These are phyloP conservation scores for Endothia cerciana DNA, from an alignment of 2,329 filamentous ascomycete species.

Conservation along the genomic window DNA sequence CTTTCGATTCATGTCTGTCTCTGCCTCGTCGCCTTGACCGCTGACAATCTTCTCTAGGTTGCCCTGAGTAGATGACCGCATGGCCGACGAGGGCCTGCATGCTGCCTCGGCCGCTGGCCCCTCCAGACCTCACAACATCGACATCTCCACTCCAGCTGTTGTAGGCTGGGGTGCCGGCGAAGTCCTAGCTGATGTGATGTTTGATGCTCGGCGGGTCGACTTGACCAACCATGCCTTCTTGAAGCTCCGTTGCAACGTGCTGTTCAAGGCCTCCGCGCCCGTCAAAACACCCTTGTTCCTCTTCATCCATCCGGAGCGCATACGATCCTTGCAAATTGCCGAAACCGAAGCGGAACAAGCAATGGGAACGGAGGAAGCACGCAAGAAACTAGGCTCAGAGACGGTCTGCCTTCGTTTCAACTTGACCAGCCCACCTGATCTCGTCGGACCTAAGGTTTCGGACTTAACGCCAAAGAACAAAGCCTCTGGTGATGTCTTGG, in stretches of 20 bases:
- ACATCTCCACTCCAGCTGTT: conserved; percentile 15
- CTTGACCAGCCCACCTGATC: conserved; percentile 7
- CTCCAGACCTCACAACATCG: neutral
- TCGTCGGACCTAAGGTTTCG: conserved; percentile 7
- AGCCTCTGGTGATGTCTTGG: conserved; percentile 2
- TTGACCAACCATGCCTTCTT: conserved; percentile 20
- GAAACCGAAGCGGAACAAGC: neutral
- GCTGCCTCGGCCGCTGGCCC: conserved; percentile 12
- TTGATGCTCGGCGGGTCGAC: conserved; percentile 17
- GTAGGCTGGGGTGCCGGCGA: conserved; percentile 4
- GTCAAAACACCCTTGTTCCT: conserved; percentile 17
- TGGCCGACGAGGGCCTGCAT: conserved; percentile 17
- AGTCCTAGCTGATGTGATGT: conserved; percentile 13
- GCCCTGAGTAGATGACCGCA: neutral
- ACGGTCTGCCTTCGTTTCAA: conserved; percentile 16
- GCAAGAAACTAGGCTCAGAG: conserved; percentile 16
- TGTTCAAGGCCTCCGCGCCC: conserved; percentile 3
- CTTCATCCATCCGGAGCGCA: conserved; percentile 17
- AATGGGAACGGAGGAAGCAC: neutral
- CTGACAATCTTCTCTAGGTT: conserved; percentile 6
- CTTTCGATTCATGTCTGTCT: conserved; percentile 9
- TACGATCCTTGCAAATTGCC: neutral
- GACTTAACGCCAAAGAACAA: conserved; percentile 22
- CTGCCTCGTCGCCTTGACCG: neutral
- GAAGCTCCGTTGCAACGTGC: conserved; percentile 16